Evolutionary conservation across 768 basidiomycete genomes (phyloP), one percentile per base, ranked within the genome.

Genomic region (Leccinum rimulosum): DNA sequence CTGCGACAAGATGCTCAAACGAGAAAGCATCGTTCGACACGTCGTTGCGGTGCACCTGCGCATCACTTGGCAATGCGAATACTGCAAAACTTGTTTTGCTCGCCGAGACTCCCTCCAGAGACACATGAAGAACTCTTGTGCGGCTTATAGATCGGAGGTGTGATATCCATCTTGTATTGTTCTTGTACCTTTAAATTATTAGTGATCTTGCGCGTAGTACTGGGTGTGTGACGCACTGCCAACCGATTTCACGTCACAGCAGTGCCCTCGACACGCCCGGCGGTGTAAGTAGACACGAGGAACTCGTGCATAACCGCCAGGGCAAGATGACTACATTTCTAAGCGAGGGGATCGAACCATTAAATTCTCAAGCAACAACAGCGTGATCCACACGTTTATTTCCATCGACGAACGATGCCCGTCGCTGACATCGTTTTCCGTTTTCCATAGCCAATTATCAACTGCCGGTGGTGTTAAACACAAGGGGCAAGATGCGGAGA

Each of bases 41-140:
- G 50, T 73, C 3, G 48, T 69, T 0, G 56, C 63, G 0, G 67
- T 73, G 0, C 70, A 71, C 30, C 25, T 73, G 3, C 66, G 33
- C 11, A 22, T 63, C 19, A 58, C 30, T 0, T 31, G 58, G 19
- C 15, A 8, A 1, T 73, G 71, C 45, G 2, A 33, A 22, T 47
- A 3, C 19, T 71, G 71, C 22, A 67, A 70, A 8, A 58, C 66
- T 2, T 48, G 48, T 8, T 71, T 73, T 57, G 70, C 70, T 22
- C 67, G 70, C 25, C 51, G 3, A 11, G 70, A 71, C 22, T 71
- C 70, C 19, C 62, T 73, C 11, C 69, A 59, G 53, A 61, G 70
- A 3, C 70, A 71, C 4, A 45, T 63, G 7, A 66, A 22, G 40
- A 68, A 68, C 3, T 62, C 68, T 6, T 63, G 68, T 7, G 65